Evolutionary conservation across 2,329 filamentous ascomycete genomes (phyloP).

Genomic region (Ceratocystis cubensis): DNA sequence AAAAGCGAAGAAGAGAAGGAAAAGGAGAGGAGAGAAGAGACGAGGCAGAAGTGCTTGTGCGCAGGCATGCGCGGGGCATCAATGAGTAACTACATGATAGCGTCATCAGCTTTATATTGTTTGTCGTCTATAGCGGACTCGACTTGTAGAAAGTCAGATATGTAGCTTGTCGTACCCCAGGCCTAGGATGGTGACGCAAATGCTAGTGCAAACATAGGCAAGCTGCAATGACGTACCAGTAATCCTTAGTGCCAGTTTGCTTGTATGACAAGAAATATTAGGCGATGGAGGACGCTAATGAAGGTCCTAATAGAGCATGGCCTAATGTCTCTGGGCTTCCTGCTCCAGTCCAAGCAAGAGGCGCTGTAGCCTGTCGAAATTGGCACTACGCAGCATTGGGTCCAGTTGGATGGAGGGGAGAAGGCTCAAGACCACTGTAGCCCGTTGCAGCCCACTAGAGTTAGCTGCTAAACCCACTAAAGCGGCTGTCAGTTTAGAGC

Average conservation of each 20-base stretch:
- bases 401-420: neutral
- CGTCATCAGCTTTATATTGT: too few relatives aligned
- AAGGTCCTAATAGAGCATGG: neutral
- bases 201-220: neutral
- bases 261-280: neutral
- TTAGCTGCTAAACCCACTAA: neutral
- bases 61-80: too few relatives aligned
- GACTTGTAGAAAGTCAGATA: neutral
- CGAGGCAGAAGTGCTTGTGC: too few relatives aligned
- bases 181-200: too few relatives aligned
- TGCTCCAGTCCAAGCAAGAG: neutral
- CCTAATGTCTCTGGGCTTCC: neutral
- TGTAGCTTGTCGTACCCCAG: neutral
- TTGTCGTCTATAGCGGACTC: too few relatives aligned
- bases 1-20: too few relatives aligned
- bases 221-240: neutral
- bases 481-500: neutral
- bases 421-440: neutral
- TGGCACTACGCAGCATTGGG: neutral
- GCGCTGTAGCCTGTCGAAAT: neutral
- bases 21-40: too few relatives aligned
- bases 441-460: neutral
- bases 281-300: neutral
- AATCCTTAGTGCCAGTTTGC: neutral
- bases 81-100: too few relatives aligned